Evolutionary conservation across 1,284 basidiomycete species (phyloP), one percentile per base, ranked within the genome.

Genomic region (Microbotryomycetes sp.): DNA sequence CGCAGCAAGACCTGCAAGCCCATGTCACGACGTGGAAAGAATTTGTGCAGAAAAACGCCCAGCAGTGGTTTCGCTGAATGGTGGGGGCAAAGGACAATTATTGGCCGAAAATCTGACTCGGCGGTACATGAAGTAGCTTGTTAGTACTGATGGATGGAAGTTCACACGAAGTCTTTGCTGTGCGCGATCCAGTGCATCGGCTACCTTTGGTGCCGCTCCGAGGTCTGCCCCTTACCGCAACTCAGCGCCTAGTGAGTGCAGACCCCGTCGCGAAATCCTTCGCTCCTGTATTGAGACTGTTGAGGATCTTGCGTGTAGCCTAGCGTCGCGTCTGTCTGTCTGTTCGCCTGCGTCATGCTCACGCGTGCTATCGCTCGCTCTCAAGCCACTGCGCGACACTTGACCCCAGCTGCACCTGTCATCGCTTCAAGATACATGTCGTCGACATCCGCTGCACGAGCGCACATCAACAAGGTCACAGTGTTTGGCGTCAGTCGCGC

Each of bases 381-480:
- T 41, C 35, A 18, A 41, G 35, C 35, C 18, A 18, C 35, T 11
- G 35, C 35, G 18, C 35, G 18, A 11, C 35, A 41, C 35, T 41
- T 41, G 9, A 18, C 35, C 18, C 18, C 35, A 9, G 35, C 35
- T 41, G 18, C 35, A 11, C 35, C 35, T 41, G 9, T 41, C 11
- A 41, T 41, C 35, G 35, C n/a, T 41, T 41, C 35, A 18, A 41
- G 35, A 9, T 41, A n/a, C n/a, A 41, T 41, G 35, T 41, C 35
- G 35, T 11, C 35, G 18, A 11, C 35, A 18, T 18, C 35, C 9
- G 18, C 18, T 18, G 18, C 18, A 18, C 35, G 18, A 41, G 35
- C 35, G 50, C 50, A 30, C n/a, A 59, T 66, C 23, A 52, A 66
- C 31, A 50, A 35, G 1, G 5, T 68, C 18, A 68, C 66, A 5